phyloP scores from a whole-genome alignment of 208 protist genomes.

The Wallacemonas collosoma region DNA sequence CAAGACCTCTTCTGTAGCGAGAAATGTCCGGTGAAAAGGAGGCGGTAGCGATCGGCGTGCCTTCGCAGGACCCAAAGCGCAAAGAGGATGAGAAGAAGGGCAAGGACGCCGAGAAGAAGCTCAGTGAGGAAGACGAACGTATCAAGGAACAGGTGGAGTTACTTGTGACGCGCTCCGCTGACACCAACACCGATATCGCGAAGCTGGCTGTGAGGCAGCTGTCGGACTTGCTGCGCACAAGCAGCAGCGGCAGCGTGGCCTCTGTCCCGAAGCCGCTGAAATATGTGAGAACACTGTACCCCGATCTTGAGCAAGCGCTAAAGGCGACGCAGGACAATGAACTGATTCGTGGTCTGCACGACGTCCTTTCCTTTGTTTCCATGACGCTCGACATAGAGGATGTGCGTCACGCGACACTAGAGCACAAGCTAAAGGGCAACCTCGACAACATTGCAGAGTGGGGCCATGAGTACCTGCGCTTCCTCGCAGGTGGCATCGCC shows the following conservation, averaged over 20 bases:
- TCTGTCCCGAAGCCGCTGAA: conserved; percentile 99
- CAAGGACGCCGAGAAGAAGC: conserved; percentile 64
- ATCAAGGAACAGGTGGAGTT: conserved; percentile 96
- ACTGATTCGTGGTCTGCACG: conserved; percentile 88
- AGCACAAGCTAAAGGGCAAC: conserved; percentile 97
- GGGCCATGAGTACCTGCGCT: conserved; percentile 99
- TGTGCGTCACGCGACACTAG: conserved; percentile 74
- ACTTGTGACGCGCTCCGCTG: conserved; percentile 83
- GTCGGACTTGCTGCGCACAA: conserved; percentile 92
- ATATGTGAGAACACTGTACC: conserved; percentile 97
- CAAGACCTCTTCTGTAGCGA: background rate
- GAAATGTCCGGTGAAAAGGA: conserved; percentile 37
- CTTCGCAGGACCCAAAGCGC: conserved; percentile 66
- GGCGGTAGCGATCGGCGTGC: conserved; percentile 50
- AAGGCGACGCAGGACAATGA: conserved; percentile 48
- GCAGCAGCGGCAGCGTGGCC: conserved; percentile 97
- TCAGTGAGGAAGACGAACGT: conserved; percentile 94
- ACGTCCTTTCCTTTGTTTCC: conserved; percentile 98
- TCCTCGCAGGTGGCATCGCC: conserved; percentile 94
- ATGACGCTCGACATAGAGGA: conserved; percentile 96
- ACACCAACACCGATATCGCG: conserved; percentile 78
- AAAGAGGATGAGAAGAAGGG: conserved; percentile 42
- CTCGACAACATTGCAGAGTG: conserved; percentile 94
- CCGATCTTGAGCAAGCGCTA: conserved; percentile 88
- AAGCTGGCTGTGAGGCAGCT: conserved; percentile 92